phyloP scores from a whole-genome alignment of 192 early-diverging fungal species.

The Coemansia sp. region DNA sequence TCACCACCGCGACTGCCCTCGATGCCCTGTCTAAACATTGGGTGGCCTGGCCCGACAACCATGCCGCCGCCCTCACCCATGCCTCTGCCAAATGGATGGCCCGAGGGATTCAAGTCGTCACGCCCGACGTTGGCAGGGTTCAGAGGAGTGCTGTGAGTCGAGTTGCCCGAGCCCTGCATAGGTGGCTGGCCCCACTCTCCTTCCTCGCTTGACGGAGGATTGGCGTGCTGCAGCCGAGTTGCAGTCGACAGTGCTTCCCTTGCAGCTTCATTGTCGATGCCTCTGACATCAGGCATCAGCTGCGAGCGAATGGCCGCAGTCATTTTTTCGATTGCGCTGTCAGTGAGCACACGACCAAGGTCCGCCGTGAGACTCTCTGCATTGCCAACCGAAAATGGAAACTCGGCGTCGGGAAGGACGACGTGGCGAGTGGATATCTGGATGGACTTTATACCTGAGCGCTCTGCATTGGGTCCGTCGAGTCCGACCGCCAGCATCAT shows the following conservation, averaged over 20 bases:
- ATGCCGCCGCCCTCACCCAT: constrained; percentile 72
- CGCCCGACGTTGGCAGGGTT: constrained; percentile 59
- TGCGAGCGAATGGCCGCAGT: constrained; percentile 28
- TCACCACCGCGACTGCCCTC: constrained; percentile 11
- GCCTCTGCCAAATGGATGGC: constrained; percentile 41
- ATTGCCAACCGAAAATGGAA: constrained; percentile 13
- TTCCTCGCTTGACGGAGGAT: neutral
- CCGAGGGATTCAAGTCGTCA: constrained; percentile 67
- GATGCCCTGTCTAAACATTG: constrained; percentile 71
- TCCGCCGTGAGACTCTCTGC: neutral
- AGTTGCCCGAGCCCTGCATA: neutral
- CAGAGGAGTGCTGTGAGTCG: neutral
- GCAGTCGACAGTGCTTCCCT: neutral
- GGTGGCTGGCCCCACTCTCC: neutral
- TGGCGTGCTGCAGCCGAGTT: constrained; percentile 1
- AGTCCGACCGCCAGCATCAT: constrained; percentile 23
- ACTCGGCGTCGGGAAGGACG: constrained; percentile 14
- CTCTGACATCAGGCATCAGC: constrained; percentile 13
- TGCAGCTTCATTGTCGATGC: neutral
- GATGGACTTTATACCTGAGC: neutral
- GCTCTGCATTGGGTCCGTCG: neutral
- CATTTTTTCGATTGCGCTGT: constrained; percentile 18
- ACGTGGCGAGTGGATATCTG: constrained; percentile 10
- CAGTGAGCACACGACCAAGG: constrained; percentile 11
- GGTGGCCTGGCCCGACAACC: constrained; percentile 86